Evolutionary conservation across 2,329 filamentous ascomycete genomes (phyloP).

Genomic region (Penicillium glabrum): DNA sequence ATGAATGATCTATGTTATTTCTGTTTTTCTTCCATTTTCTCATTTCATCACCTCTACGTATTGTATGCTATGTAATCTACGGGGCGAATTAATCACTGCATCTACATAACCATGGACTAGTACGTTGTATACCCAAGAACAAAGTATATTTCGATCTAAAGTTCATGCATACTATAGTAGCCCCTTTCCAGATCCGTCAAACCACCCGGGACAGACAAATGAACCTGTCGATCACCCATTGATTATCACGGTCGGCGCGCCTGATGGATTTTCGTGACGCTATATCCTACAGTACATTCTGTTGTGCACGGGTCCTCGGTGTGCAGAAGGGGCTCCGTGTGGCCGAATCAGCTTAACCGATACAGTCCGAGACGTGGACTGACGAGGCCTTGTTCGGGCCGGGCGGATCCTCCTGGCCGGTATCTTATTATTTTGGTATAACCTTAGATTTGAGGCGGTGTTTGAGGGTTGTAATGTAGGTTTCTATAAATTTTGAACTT

Average conservation of each 20-base stretch:
- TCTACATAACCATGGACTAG: too few relatives aligned
- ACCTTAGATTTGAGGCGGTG: neutral
- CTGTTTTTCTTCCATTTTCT: neutral
- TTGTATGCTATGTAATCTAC: neutral
- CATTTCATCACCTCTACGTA: neutral
- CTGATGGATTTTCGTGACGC: neutral
- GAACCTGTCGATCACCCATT: neutral
- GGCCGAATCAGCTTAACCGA: slow-evolving; percentile 36
- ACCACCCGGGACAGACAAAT: neutral
- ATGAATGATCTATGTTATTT: neutral
- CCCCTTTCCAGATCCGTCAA: neutral
- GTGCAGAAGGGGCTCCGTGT: slow-evolving; percentile 28
- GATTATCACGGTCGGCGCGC: neutral
- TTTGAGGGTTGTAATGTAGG: neutral
- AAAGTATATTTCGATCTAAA: too few relatives aligned
- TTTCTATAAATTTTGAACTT: too few relatives aligned
- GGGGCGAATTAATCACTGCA: too few relatives aligned
- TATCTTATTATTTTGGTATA: neutral
- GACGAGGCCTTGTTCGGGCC: slow-evolving; percentile 10
- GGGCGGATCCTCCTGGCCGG: neutral
- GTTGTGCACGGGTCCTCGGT: neutral
- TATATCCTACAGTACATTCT: too few relatives aligned
- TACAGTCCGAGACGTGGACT: slow-evolving; percentile 30
- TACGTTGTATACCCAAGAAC: too few relatives aligned
- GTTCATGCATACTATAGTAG: too few relatives aligned